phyloP scores from a whole-genome alignment of 2,329 filamentous ascomycete genomes.

The Aureobasidium sp. region DNA sequence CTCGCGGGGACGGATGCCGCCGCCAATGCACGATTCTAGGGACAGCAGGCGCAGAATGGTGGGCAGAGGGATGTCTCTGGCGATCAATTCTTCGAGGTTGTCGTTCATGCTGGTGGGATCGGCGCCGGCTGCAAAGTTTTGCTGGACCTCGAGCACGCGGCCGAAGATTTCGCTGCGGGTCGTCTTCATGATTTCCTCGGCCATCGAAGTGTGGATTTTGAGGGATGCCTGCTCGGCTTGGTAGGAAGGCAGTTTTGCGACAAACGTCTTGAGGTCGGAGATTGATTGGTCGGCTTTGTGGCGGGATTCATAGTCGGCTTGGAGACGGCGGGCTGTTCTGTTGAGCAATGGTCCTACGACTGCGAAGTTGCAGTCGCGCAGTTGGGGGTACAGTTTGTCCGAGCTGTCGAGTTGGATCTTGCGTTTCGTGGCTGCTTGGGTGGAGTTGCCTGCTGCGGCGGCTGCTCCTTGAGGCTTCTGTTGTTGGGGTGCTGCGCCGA shows the following conservation, averaged over 20 bases:
- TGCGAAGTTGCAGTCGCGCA: constrained; percentile 90
- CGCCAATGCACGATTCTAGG: constrained; percentile 83
- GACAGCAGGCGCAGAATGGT: constrained; percentile 80
- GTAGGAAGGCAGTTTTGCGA: constrained; percentile 85
- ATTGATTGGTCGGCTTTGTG: constrained; percentile 76
- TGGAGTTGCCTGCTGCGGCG: constrained; percentile 47
- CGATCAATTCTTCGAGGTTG: constrained; percentile 88
- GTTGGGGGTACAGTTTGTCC: constrained; percentile 79
- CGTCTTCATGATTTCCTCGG: constrained; percentile 91
- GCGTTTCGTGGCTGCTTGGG: constrained; percentile 53
- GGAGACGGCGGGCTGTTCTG: constrained; percentile 79
- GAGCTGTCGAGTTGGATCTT: constrained; percentile 84
- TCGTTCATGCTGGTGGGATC: constrained; percentile 76
- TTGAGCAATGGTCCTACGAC: constrained; percentile 86
- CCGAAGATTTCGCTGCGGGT: constrained; percentile 87
- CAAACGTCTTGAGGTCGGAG: constrained; percentile 86
- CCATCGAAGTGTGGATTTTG: constrained; percentile 85
- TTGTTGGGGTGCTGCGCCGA: constrained; percentile 59
- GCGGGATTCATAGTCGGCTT: constrained; percentile 80
- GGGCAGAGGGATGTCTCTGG: constrained; percentile 72
- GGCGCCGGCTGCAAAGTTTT: constrained; percentile 86
- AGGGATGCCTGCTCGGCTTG: constrained; percentile 89
- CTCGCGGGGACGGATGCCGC: constrained; percentile 81
- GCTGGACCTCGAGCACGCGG: constrained; percentile 83
- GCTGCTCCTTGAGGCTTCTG: constrained; percentile 22